These are phyloP conservation scores for Poa annua DNA, from an alignment of 176 grass and related monocot species.

Conservation along the genomic window DNA sequence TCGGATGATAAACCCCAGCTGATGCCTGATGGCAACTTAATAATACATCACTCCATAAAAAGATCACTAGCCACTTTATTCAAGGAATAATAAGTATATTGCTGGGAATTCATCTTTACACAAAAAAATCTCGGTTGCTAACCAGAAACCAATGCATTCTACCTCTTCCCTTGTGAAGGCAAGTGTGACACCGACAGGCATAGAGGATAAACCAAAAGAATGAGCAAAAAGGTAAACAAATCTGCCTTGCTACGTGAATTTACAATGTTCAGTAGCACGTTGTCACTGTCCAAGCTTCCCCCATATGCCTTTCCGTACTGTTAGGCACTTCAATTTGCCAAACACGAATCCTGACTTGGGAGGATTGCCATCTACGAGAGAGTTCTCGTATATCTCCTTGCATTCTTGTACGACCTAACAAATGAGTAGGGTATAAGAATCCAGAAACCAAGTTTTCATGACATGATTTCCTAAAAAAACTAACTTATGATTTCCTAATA, in stretches of 20 bases:
- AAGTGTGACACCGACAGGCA: slow-evolving; percentile 3
- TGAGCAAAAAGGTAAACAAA: slow-evolving; percentile 41
- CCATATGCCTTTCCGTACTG: slow-evolving; percentile 86
- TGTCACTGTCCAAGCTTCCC: slow-evolving; percentile 76
- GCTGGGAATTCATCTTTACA: slow-evolving; percentile 31
- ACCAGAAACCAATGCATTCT: slow-evolving; percentile 42
- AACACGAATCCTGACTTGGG: slow-evolving; percentile 86
- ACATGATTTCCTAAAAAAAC: not conserved
- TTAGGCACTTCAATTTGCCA: slow-evolving; percentile 85
- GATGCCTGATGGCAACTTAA: too few relatives aligned
- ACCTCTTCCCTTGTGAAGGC: slow-evolving; percentile 25
- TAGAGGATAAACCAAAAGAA: slow-evolving; percentile 69
- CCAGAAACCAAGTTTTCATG: not conserved
- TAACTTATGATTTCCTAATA: too few relatives aligned
- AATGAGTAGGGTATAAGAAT: slow-evolving; percentile 38
- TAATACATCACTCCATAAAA: too few relatives aligned
- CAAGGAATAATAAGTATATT: not conserved
- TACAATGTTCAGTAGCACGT: not conserved
- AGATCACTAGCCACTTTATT: slow-evolving; percentile 41
- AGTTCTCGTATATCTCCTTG: slow-evolving; percentile 92
- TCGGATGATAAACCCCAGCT: too few relatives aligned
- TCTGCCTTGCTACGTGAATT: not conserved
- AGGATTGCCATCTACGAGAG: slow-evolving; percentile 78
- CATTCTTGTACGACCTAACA: slow-evolving; percentile 98
- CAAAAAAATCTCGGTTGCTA: slow-evolving; percentile 36